Percentiles rank a stretch among this genome's conserved stretches.
phyloP scores from a whole-genome alignment of 2,329 filamentous ascomycete genomes.

The Alternaria sp. region DNA sequence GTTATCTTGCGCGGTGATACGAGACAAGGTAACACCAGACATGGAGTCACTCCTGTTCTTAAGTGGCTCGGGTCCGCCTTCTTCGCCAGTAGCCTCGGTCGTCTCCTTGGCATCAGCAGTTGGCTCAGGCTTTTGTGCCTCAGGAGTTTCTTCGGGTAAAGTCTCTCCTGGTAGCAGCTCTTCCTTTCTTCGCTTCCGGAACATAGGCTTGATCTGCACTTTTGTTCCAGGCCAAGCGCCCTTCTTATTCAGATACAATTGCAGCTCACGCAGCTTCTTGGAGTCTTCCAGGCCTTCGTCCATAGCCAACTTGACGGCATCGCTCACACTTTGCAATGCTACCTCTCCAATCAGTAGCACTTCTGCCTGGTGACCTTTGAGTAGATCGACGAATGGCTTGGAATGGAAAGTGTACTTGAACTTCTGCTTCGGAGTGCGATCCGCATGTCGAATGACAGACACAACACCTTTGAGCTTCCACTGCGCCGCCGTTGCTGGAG shows the following conservation, averaged over 20 bases:
- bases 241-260: conserved; percentile 90
- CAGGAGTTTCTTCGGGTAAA: conserved; percentile 41
- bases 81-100: conserved; percentile 23
- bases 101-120: conserved; percentile 35
- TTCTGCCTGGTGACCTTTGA: conserved; percentile 96
- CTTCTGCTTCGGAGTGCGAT: conserved; percentile 97
- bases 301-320: conserved; percentile 85
- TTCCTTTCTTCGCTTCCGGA: conserved; percentile 83
- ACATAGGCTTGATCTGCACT: conserved; percentile 99
- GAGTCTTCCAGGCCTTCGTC: conserved; percentile 82
- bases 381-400: conserved; percentile 90
- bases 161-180: conserved; percentile 55
- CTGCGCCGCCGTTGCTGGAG: conserved; percentile 78
- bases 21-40: conserved; percentile 89
- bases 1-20: conserved; percentile 92
- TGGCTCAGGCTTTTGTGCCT: conserved; percentile 32
- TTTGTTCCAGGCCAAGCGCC: conserved; percentile 95
- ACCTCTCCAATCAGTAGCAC: conserved; percentile 92
- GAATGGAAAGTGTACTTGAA: conserved; percentile 99
- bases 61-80: conserved; percentile 27
- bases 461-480: conserved; percentile 99
- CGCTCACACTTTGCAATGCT: conserved; percentile 85
- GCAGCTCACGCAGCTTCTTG: conserved; percentile 83
- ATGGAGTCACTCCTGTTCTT: conserved; percentile 75
- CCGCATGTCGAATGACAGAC: conserved; percentile 93